Evolutionary conservation across 345 rosid genomes (phyloP).

Genomic region (Populus simonii): DNA sequence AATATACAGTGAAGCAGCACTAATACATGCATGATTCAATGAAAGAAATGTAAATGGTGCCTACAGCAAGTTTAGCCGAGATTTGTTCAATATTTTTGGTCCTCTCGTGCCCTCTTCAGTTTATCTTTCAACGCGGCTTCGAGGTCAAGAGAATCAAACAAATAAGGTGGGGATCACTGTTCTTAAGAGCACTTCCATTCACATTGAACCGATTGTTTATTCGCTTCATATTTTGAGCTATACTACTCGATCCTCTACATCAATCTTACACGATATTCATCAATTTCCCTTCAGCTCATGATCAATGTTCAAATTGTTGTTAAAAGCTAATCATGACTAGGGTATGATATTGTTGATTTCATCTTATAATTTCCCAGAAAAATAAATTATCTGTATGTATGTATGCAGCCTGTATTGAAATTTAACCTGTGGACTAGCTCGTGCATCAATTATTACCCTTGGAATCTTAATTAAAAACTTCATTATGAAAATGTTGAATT

Average conservation of each 20-base stretch:
- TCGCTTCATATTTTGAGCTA: not conserved
- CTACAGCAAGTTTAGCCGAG: conserved; percentile 4
- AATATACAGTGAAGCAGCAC: not conserved
- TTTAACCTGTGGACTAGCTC: not conserved
- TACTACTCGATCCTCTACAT: too few species aligned
- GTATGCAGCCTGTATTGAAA: not conserved
- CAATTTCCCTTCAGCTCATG: not conserved
- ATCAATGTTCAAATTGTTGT: not conserved
- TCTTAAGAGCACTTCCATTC: not conserved
- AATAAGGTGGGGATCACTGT: not conserved
- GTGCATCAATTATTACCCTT: not conserved
- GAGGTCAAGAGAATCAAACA: too few species aligned
- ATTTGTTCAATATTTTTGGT: not conserved
- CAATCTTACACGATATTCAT: too few species aligned
- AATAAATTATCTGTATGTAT: not conserved
- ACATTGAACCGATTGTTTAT: not conserved
- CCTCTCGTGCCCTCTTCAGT: not conserved
- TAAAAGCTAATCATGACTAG: not conserved
- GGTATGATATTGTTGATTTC: not conserved
- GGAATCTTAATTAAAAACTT: not conserved
- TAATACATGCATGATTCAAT: not conserved
- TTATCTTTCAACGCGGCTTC: not conserved
- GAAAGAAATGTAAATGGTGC: not conserved
- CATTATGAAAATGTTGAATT: not conserved
- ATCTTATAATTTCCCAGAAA: not conserved